Base-by-base conservation (phyloP, 345 rosid genomes). In the Citrus cavaleriei region DNA sequence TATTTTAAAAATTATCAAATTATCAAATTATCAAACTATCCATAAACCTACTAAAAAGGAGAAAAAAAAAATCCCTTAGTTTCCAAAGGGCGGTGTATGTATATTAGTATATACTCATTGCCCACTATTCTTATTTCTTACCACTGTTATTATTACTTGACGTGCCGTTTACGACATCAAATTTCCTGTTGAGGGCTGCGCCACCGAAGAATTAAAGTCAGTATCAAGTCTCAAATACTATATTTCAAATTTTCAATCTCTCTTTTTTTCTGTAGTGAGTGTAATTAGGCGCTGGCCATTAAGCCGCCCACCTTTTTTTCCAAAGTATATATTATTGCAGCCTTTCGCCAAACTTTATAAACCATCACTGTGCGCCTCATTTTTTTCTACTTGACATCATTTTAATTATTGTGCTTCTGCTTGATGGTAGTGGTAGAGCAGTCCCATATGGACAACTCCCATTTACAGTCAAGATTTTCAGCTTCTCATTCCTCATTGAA, bases 231-330 rank as follows among this genome's bases (percentile, higher is more conserved):
- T 54, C 18, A 3, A 6, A 69, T 70, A 18, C 51, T 42, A 55
- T 27, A 37, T 63, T 64, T 84, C 84, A 4, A 62, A 18, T 46
- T 46, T 46, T 46, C 21, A 54, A 54, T 4, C 1, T 5, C 19
- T 19, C 58, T 18, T 49, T 59, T 59, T 64, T 35, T 37, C 72
- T 59, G 78, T 57, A 49, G 34, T 63, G 19, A 62, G 73, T 75
- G 78, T 73, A 74, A 25, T 24, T 40, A 57, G 70, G 60, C 72
- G 78, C 65, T 64, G 79, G 37, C 83, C 81, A 77, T 49, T 75
- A 12, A 24, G 85, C 86, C 81, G 86, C 83, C 90, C 69, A 81
- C 77, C 78, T 32, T 75, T 82, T 76, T 81, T 7, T 73, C 57
- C 62, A 46, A 16, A 21, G 34, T 5, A 2, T 54, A 54, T 54